Base-by-base conservation (phyloP, 192 early-diverging fungal species). In the Backusella westeae region DNA sequence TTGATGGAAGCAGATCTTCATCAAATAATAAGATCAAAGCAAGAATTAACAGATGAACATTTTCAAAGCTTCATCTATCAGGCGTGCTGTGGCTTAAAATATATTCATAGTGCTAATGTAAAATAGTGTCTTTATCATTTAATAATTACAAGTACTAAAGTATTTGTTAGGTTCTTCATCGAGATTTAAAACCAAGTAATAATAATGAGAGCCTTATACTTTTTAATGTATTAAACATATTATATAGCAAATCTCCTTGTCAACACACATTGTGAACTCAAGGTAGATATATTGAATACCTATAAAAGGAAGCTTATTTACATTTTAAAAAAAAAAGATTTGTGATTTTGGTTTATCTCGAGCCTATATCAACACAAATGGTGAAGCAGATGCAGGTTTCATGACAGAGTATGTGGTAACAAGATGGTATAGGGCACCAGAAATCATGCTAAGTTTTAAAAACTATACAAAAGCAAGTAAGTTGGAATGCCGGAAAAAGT, bases 281-380 rank as follows among this genome's bases (percentile, higher is more conserved):
- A 93, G 85, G 88, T 91, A 76, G 69, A 21, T 46, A 34, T 41
- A 52, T 7, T 49, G 35, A 1, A 52, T 1, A 34, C 6, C 23
- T n/a, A 67, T 39, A 69, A 75, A 68, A 69, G 44, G 23, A 23
- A 23, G 1, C 6, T 26, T 59, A 2, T 26, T 59, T 59, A 29
- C 53, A 69, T 39, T 78, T 29, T n/a, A n/a, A n/a, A n/a, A 34
- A 1, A n/a, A 19, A 53, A n/a, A 49, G 2, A 14, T 99, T 73
- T 99, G 97, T 82, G 98, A 99, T 83, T 97, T 99, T 91, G 98
- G 98, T n/a, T 85, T 99, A 34, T 97, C 98, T 2, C 92, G 98
- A 68, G 93, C 92, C 7, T 89, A 91, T 73, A 90, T 95, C 70
- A 92, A 95, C 71, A 91, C 93, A 52, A 92, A 91, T 36, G 85